Evolutionary conservation across 1,139 yeast genomes (phyloP).

Genomic region (Kluyveromyces sp.): DNA sequence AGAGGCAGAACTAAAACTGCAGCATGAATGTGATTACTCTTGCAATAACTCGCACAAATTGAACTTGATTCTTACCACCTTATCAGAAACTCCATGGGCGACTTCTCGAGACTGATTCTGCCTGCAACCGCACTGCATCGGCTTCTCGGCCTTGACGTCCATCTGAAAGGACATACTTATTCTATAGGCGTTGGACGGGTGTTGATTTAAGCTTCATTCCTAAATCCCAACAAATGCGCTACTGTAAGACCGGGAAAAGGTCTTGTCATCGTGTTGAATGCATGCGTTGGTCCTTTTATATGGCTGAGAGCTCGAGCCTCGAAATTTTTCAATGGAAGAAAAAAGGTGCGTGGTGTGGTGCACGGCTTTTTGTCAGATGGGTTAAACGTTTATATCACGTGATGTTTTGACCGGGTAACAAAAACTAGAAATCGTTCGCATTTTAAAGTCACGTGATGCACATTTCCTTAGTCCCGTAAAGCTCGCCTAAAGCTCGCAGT

Average conservation of each 20-base stretch:
- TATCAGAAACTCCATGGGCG: neutral
- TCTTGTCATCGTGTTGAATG: too few relatives aligned
- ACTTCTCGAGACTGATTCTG: conserved; percentile 1
- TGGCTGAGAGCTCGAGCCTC: neutral
- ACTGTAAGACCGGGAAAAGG: too few relatives aligned
- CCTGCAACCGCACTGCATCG: neutral
- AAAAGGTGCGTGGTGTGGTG: conserved; percentile 5
- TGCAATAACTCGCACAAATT: conserved; percentile 1
- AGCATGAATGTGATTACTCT: conserved; percentile 5
- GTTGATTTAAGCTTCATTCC: too few relatives aligned
- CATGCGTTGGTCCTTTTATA: neutral
- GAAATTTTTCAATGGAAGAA: neutral
- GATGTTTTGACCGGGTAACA: too few relatives aligned
- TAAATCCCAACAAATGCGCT: too few relatives aligned
- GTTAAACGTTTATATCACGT: too few relatives aligned
- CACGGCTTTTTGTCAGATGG: neutral
- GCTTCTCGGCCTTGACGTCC: neutral
- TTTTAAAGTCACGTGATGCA: too few relatives aligned
- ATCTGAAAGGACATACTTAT: neutral
- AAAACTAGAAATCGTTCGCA: too few relatives aligned
- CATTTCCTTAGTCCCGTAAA: too few relatives aligned
- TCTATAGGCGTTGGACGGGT: too few relatives aligned
- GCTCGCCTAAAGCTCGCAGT: too few relatives aligned
- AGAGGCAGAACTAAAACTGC: neutral
- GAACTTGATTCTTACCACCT: conserved; percentile 7